These are phyloP conservation scores for Aspergillus brasiliensis DNA, from an alignment of 2,329 filamentous ascomycete species.

Conservation along the genomic window DNA sequence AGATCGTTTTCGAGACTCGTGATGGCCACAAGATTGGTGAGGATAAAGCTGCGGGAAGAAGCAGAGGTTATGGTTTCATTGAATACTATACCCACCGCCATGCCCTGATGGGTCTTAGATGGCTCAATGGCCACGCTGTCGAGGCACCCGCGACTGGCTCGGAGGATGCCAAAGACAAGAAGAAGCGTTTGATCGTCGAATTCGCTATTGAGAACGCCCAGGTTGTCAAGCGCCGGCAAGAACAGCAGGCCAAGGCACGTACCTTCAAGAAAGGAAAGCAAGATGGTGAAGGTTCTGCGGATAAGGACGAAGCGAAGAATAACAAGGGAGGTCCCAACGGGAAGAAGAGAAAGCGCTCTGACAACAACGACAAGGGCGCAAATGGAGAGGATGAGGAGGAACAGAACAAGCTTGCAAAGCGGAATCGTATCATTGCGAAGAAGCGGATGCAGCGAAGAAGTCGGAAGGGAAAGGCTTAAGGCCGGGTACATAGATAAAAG, in stretches of 20 bases:
- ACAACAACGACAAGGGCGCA: conserved; percentile 24
- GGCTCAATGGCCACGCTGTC: conserved; percentile 78
- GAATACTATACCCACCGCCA: conserved; percentile 93
- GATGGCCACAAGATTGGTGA: conserved; percentile 84
- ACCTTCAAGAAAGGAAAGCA: conserved; percentile 19
- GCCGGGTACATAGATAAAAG: conserved; percentile 12
- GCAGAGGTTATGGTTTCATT: conserved; percentile 94
- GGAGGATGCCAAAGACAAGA: conserved; percentile 64
- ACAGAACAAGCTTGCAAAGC: conserved; percentile 60
- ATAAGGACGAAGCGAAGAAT: conserved; percentile 26
- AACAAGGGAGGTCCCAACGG: conserved; percentile 20
- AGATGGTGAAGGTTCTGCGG: conserved; percentile 19
- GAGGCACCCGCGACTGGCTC: conserved; percentile 38
- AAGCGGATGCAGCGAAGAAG: conserved; percentile 73
- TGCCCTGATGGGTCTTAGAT: conserved; percentile 91
- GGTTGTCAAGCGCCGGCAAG: conserved; percentile 75
- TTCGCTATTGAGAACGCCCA: conserved; percentile 98
- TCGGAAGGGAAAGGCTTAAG: conserved; percentile 55
- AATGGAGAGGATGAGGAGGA: conserved; percentile 37
- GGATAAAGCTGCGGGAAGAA: conserved; percentile 74
- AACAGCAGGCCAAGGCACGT: conserved; percentile 33
- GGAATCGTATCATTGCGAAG: conserved; percentile 79
- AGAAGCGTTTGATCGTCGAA: conserved; percentile 88
- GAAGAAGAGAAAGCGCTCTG: conserved; percentile 38
- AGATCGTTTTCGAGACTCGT: conserved; percentile 87